Base-by-base conservation (phyloP, 306 rosid genomes). In the Sindora glabra region DNA sequence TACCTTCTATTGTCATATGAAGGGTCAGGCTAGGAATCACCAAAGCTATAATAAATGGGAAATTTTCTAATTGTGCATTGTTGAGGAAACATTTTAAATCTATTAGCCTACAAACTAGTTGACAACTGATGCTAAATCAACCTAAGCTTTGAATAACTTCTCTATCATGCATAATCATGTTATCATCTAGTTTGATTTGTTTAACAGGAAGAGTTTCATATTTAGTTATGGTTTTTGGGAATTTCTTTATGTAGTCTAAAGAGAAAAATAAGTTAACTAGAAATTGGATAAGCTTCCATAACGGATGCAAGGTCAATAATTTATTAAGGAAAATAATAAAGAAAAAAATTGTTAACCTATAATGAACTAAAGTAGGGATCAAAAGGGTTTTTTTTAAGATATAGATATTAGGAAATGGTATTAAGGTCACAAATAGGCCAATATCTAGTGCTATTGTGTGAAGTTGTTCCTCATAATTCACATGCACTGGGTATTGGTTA, bases 261-360 rank as follows among this genome's bases (percentile, higher is more conserved):
- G 62, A 48, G 51, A 34, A 10, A 3, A 48, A 46, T 47, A 37
- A 36, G 65, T 64, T 30, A 44, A 45, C 34, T n/a, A 29, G 63
- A 22, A 11, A 48, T 15, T 69, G 37, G 48, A 32, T n/a, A 63
- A 51, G 42, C 33, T 69, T 64, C 34, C 36, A 32, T 37, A 47
- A 46, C 30, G 53, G 15, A 51, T 48, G 24, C n/a, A n/a, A n/a
- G n/a, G n/a, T n/a, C n/a, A n/a, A n/a, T n/a, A n/a, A n/a, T n/a
- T n/a, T n/a, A n/a, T n/a, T 42, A 42, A 47, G 16, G 26, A 24
- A 71, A 56, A 40, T 33, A 37, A 52, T n/a, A n/a, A 37, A 29
- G 16, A 62, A 45, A 45, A 8, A 38, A 33, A 23, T 17, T 23
- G 48, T 29, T 40, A 52, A 24, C 17, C 19, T 15, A 8, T 8